A percentile compares a stretch with the other conserved stretches of the same genome.
Evolutionary conservation across 805 yeast genomes (phyloP).

Genomic region (Metschnikowia reukaufii): DNA sequence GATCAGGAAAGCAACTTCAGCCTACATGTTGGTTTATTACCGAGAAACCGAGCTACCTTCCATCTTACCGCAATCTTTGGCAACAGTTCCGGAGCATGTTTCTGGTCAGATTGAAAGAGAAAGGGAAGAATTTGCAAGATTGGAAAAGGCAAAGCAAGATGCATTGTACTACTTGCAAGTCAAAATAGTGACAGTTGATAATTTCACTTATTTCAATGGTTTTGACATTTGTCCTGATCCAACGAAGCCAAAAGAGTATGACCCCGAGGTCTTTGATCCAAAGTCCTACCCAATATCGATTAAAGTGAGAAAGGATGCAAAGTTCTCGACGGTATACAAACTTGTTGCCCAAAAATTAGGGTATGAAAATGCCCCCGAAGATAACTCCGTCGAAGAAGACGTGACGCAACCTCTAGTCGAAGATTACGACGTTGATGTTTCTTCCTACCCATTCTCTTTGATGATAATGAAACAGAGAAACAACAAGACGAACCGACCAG

Average conservation of each 20-base stretch:
- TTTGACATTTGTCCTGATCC: constrained; percentile 76
- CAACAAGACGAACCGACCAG: constrained; percentile 70
- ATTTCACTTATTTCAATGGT: constrained; percentile 63
- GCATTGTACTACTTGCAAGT: constrained; percentile 46
- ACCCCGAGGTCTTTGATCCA: constrained; percentile 48
- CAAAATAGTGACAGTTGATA: constrained; percentile 52
- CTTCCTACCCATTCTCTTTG: constrained; percentile 46
- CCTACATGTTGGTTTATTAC: constrained; percentile 94
- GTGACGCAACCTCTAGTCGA: neutral
- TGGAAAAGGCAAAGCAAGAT: constrained; percentile 66
- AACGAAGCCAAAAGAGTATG: constrained; percentile 41
- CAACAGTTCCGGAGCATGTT: constrained; percentile 59
- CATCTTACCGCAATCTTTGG: constrained; percentile 55
- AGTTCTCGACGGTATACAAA: constrained; percentile 50
- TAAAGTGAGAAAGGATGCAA: constrained; percentile 56
- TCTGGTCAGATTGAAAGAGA: constrained; percentile 66
- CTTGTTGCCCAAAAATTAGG: constrained; percentile 48
- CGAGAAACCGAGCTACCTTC: constrained; percentile 58
- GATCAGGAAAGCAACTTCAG: constrained; percentile 83
- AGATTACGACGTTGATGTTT: constrained; percentile 4
- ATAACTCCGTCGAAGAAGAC: constrained; percentile 4
- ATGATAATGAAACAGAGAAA: constrained; percentile 68
- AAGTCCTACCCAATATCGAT: constrained; percentile 49
- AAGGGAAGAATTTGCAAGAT: constrained; percentile 52
- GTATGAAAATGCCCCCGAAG: constrained; percentile 15